Evolutionary conservation across 2,329 filamentous ascomycete genomes (phyloP), one percentile per base, ranked within the genome.

Genomic region (Neofusicoccum cordaticola): DNA sequence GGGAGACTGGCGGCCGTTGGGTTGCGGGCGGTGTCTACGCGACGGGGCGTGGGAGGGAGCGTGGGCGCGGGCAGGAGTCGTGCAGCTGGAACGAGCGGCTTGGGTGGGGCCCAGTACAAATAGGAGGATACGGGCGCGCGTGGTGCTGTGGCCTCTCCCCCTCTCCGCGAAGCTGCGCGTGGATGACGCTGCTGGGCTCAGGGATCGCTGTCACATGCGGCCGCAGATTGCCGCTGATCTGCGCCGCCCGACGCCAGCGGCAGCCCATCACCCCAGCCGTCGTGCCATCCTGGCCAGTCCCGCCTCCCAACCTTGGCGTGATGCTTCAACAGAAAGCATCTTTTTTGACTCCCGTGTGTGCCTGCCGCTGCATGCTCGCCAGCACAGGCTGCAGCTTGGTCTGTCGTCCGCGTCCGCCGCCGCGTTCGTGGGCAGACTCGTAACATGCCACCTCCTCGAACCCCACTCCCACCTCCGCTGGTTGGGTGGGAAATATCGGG

Each of bases 71-170:
- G 8, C 11, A 34, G 39, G 9, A 19, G 31, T 6, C 5, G 39
- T 15, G 27, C 15, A 60, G 56, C 41, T 35, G n/a, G 27, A 58
- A 19, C 39, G 53, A 45, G 39, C 41, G 53, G 22, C 41, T 31
- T 34, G 53, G 22, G 53, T 41, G 41, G 53, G 22, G 53, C 17
- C n/a, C 12, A 15, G 56, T 60, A 60, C 27, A 60, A 60, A 60
- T 60, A 60, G 56, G 56, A 60, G 56, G 56, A 60, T 35, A n/a
- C 41, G n/a, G 56, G n/a, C 11, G 53, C 22, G 56, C 31, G 56
- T 60, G 41, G 56, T 57, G 53, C 53, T 57, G 41, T 31, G 56
- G 47, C 56, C 41, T 27, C 42, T 35, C 56, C 56, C 52, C 53
- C 53, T 45, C 39, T 45, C 39, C 35, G 8, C 35, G 19, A 37